Evolutionary conservation across 352 stramenopile genomes (phyloP).

Genomic region (Globisporangium middletonii): DNA sequence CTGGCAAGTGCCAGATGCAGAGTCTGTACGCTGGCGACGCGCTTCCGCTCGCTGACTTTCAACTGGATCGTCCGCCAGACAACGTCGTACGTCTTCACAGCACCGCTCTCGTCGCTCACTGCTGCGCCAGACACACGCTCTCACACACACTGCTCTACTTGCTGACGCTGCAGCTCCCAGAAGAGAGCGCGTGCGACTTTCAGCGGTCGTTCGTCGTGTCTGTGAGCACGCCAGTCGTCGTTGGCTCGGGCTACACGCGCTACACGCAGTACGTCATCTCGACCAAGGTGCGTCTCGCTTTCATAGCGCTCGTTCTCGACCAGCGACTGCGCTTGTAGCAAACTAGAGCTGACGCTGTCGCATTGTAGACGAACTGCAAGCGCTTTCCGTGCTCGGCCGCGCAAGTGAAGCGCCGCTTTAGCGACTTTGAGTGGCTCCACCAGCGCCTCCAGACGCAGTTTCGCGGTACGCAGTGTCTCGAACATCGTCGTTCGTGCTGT

Average conservation of each 20-base stretch:
- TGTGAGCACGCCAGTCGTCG: conserved; percentile 75
- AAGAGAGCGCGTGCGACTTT: conserved; percentile 34
- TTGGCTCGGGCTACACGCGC: conserved; percentile 72
- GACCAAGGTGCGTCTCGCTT: conserved; percentile 53
- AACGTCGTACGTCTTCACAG: conserved; percentile 43
- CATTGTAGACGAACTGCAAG: conserved; percentile 47
- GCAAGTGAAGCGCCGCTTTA: conserved; percentile 85
- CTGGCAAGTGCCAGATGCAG: conserved; percentile 80
- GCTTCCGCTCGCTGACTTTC: conserved; percentile 71
- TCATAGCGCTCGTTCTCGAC: not conserved
- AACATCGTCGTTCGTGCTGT: not conserved
- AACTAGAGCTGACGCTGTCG: not conserved
- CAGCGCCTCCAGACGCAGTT: conserved; percentile 71
- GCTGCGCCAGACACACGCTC: not conserved
- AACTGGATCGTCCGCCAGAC: conserved; percentile 71
- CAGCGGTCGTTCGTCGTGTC: conserved; percentile 60
- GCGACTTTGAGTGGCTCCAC: conserved; percentile 89
- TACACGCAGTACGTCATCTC: conserved; percentile 88
- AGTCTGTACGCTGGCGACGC: conserved; percentile 67
- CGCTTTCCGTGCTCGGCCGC: conserved; percentile 58
- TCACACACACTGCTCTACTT: not conserved
- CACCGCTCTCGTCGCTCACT: not conserved
- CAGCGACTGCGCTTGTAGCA: not conserved
- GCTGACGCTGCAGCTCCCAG: conserved; percentile 34
- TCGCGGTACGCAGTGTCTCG: conserved; percentile 35